Evolutionary conservation across 495 filamentous ascomycete genomes (phyloP).

Genomic region (Daldinia caldariorum): DNA sequence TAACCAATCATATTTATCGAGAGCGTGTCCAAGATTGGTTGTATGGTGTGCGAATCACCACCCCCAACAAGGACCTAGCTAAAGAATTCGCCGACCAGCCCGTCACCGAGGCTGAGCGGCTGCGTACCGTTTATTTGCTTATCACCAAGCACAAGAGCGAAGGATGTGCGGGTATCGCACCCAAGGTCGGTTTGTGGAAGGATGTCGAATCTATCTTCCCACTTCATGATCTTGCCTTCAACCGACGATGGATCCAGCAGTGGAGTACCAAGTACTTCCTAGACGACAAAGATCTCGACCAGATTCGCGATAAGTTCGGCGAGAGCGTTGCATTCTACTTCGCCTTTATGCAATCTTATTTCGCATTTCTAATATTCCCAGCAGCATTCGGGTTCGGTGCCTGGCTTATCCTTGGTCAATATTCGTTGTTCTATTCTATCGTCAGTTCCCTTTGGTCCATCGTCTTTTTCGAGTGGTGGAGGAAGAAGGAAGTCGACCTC

Average conservation of each 20-base stretch:
- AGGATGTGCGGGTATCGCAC: constrained; percentile 90
- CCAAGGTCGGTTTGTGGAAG: constrained; percentile 84
- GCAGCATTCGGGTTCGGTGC: constrained; percentile 82
- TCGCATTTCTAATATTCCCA: constrained; percentile 83
- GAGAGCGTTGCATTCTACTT: constrained; percentile 98
- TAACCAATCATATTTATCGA: constrained; percentile 72
- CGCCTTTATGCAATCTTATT: constrained; percentile 93
- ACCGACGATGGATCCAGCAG: constrained; percentile 87
- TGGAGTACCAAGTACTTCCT: constrained; percentile 87
- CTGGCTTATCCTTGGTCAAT: constrained; percentile 85
- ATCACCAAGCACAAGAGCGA: constrained; percentile 83
- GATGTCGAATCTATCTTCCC: constrained; percentile 86
- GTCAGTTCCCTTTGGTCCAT: constrained; percentile 88
- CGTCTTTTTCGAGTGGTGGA: constrained; percentile 96
- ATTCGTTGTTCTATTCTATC: constrained; percentile 83
- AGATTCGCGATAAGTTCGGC: constrained; percentile 88
- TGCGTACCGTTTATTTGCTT: constrained; percentile 84
- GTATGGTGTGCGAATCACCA: constrained; percentile 81
- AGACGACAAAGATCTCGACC: constrained; percentile 77
- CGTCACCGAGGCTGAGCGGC: constrained; percentile 85
- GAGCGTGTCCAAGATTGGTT: constrained; percentile 94
- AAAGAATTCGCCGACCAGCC: constrained; percentile 71
- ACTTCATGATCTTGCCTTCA: constrained; percentile 87
- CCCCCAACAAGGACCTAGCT: constrained; percentile 79
- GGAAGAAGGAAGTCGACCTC: constrained; percentile 89